phyloP scores from a whole-genome alignment of 495 filamentous ascomycete species.

The Elasticomyces elasticus region DNA sequence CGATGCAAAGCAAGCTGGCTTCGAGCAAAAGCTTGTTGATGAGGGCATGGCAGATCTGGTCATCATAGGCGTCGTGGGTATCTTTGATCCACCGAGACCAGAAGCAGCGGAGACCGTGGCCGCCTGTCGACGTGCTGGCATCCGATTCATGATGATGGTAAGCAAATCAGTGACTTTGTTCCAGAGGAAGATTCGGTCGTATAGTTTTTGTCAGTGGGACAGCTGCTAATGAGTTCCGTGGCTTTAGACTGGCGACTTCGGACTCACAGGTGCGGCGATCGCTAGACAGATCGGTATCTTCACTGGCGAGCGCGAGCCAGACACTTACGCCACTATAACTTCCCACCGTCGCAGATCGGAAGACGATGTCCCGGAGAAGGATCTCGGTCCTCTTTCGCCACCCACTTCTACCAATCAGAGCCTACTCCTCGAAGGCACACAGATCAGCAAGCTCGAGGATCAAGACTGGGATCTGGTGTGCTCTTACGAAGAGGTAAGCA shows the following conservation, averaged over 20 bases:
- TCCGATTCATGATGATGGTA: constrained; percentile 48
- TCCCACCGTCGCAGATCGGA: constrained; percentile 12
- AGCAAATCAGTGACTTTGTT: too few species aligned
- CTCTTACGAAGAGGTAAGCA: constrained; percentile 35
- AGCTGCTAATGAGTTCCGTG: too few species aligned
- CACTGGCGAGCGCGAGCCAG: constrained; percentile 22
- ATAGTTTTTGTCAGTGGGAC: too few species aligned
- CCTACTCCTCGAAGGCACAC: constrained; percentile 30
- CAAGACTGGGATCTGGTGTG: constrained; percentile 37
- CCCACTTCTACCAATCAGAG: too few species aligned
- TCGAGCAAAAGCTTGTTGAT: constrained; percentile 38
- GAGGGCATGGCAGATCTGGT: constrained; percentile 35
- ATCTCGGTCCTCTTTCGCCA: background rate
- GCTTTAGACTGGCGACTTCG: constrained; percentile 23
- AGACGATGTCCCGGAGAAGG: background rate
- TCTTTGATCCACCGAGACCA: constrained; percentile 40
- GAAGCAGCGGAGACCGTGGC: constrained; percentile 29
- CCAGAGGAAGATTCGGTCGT: too few species aligned
- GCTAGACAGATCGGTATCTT: constrained; percentile 32
- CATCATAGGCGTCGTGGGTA: constrained; percentile 42
- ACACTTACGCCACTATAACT: too few species aligned
- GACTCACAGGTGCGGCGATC: constrained; percentile 32
- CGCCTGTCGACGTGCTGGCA: constrained; percentile 31
- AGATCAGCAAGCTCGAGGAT: constrained; percentile 26
- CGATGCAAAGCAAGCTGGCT: constrained; percentile 31